Conservation (phyloP, 306 rosid species). For the Phaseolus lunatus region DNA sequence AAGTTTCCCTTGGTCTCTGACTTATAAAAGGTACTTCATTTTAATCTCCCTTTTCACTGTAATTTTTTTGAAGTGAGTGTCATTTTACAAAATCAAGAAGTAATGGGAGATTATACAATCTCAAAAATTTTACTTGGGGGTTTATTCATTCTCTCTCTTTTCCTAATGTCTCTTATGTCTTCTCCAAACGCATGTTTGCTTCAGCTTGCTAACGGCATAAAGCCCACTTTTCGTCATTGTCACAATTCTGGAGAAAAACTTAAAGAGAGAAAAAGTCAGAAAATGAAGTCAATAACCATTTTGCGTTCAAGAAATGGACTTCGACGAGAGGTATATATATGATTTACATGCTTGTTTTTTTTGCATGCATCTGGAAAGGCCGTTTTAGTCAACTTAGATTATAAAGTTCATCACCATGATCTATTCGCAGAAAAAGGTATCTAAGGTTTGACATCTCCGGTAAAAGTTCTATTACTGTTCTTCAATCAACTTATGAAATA, state of each 20-base stretch:
- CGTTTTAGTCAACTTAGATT: neutral
- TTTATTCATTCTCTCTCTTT: neutral
- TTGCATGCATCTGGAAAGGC: neutral
- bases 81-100: neutral
- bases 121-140: neutral
- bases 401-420: neutral
- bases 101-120: neutral
- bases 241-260: neutral
- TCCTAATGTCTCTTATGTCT: neutral
- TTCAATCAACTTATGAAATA: neutral
- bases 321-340: slow-evolving; percentile 43
- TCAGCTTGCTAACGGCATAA: slow-evolving; percentile 42
- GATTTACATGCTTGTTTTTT: neutral
- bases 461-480: neutral
- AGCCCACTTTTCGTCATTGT: neutral
- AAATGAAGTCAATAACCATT: slow-evolving; percentile 21
- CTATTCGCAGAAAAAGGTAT: neutral
- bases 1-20: no score
- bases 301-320: slow-evolving; percentile 49
- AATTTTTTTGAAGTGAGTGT: neutral
- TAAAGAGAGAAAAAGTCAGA: slow-evolving; percentile 16
- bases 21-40: no score
- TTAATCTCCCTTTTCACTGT: neutral
- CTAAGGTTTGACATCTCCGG: neutral
- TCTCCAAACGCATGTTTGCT: slow-evolving; percentile 28